Evolutionary conservation across 2,329 filamentous ascomycete species (phyloP).

Genomic region (Cytospora mali): DNA sequence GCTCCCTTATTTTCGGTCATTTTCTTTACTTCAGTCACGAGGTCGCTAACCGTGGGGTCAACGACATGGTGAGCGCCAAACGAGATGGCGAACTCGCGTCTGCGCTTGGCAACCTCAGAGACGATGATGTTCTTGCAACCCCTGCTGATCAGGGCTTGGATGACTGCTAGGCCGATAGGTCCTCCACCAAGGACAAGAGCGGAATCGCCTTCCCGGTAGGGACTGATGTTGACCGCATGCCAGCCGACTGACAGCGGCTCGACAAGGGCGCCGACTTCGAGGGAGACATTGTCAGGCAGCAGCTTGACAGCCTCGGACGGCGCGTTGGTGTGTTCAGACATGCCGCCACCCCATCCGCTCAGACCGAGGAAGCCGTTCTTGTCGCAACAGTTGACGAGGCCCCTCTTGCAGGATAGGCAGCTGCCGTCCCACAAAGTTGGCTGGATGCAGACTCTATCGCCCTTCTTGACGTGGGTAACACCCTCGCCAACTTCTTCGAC

Average conservation of each 20-base stretch:
- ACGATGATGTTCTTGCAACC: constrained; percentile 59
- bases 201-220: constrained; percentile 42
- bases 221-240: constrained; percentile 52
- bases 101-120: constrained; percentile 53
- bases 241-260: constrained; percentile 67
- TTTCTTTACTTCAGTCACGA: constrained; percentile 27
- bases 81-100: constrained; percentile 53
- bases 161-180: constrained; percentile 63
- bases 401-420: constrained; percentile 55
- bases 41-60: constrained; percentile 28
- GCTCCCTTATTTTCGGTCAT: constrained; percentile 30
- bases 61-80: constrained; percentile 50
- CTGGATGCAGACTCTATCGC: constrained; percentile 59
- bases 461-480: constrained; percentile 49
- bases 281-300: constrained; percentile 52
- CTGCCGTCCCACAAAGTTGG: constrained; percentile 58
- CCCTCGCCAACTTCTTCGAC: constrained; percentile 57
- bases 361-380: constrained; percentile 48
- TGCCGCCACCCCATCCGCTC: constrained; percentile 52
- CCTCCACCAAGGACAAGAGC: constrained; percentile 63
- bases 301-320: constrained; percentile 48
- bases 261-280: constrained; percentile 60
- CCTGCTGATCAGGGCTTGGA: constrained; percentile 59
- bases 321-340: constrained; percentile 55
- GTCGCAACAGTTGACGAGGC: constrained; percentile 38